phyloP scores from a whole-genome alignment of 345 rosid species.

The Populus euphratica region DNA sequence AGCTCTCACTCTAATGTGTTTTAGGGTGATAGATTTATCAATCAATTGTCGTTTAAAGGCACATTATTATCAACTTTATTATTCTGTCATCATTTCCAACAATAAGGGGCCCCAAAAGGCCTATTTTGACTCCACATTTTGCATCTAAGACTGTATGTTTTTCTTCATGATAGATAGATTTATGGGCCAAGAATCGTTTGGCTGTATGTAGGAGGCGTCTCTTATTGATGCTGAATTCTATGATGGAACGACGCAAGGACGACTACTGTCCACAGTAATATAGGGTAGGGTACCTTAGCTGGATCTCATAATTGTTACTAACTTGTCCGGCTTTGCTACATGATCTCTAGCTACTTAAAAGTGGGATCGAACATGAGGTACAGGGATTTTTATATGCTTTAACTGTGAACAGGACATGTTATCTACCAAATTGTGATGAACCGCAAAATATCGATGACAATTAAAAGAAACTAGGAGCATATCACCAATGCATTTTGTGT shows the following conservation, averaged over 20 bases:
- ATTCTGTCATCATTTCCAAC: slow-evolving; percentile 11
- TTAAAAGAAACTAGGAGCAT: not conserved
- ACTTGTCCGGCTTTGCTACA: slow-evolving; percentile 11
- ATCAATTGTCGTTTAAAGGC: not conserved
- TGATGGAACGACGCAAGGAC: slow-evolving; percentile 23
- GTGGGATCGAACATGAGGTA: not conserved
- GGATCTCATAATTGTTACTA: slow-evolving; percentile 30
- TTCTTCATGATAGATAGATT: slow-evolving; percentile 23
- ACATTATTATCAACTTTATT: slow-evolving; percentile 5
- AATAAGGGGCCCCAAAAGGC: slow-evolving; percentile 26
- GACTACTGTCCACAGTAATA: slow-evolving; percentile 21
- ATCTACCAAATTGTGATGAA: not conserved
- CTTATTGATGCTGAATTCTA: slow-evolving; percentile 23
- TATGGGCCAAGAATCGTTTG: slow-evolving; percentile 34
- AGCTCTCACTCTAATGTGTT: not conserved
- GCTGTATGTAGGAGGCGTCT: slow-evolving; percentile 12
- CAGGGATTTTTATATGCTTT: not conserved
- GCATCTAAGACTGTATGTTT: slow-evolving; percentile 7
- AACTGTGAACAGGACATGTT: not conserved
- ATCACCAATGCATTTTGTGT: too few species aligned
- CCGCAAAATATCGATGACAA: not conserved
- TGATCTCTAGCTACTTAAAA: not conserved
- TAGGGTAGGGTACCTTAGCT: slow-evolving; percentile 28
- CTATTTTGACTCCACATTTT: slow-evolving; percentile 16
- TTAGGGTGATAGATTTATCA: not conserved